Evolutionary conservation across 441 rosid species (phyloP), one percentile per base, ranked within the genome.

Genomic region (Iberis amara): DNA sequence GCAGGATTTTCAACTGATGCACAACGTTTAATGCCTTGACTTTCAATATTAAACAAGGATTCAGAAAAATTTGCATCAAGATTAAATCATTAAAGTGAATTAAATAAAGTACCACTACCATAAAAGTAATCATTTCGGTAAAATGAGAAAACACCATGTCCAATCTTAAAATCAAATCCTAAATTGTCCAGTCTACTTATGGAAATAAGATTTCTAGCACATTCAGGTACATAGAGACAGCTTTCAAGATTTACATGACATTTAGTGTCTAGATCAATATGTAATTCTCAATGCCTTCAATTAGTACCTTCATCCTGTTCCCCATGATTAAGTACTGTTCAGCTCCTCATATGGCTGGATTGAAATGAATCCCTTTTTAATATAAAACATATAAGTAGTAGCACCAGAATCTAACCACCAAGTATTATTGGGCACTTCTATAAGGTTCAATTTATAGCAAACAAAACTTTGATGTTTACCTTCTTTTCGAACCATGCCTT

Each of bases 151-250:
- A 41, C 40, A 37, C 40, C n/a, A 37, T 37, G 13, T 11, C 15
- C 40, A 11, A 41, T 3, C 26, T 18, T 41, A 9, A 18, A 41
- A 3, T 7, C 5, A 14, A 41, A 41, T 1, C 46, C 40, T 15
- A 15, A 41, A 18, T 41, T 18, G 11, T 41, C 11, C 11, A 41
- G 3, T 9, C 27, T 41, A 41, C 26, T 41, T 41, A 41, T 11
- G 4, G 18, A 41, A 41, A 41, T 27, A 41, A 41, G 27, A 41
- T 41, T 44, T 26, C 15, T 44, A 44, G 15, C 15, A 44, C 15
- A 44, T 44, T 42, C 47, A 42, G 7, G 47, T 9, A 42, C 47
- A 42, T 3, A 43, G 9, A 44, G 33, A 44, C 49, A 44, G 4
- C 6, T 0, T 26, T 44, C 49, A 44, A 39, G 43, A 39, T 39